Evolutionary conservation across 768 basidiomycete species (phyloP).

Genomic region (Cystofilobasidium capitatum): DNA sequence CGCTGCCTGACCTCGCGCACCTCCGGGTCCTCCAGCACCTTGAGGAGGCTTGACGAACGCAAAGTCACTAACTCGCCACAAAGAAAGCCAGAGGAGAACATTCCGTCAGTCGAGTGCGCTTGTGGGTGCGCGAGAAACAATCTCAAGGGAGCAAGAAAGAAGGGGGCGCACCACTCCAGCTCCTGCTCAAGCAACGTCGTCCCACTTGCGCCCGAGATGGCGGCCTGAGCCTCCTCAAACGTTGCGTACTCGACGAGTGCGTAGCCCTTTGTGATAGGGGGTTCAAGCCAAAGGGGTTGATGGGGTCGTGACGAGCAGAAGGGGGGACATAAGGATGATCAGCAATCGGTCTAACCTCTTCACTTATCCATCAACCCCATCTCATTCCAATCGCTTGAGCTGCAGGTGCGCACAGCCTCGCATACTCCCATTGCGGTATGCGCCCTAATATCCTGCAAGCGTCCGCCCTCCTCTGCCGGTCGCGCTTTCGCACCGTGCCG

Average conservation of each 20-base stretch:
- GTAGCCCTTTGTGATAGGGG: no score
- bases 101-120: background rate
- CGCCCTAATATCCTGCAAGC: no score
- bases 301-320: no score
- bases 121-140: background rate
- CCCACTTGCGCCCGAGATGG: slow-evolving; percentile 81
- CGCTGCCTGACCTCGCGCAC: slow-evolving; percentile 16
- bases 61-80: slow-evolving; percentile 53
- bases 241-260: slow-evolving; percentile 96
- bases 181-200: slow-evolving; percentile 73
- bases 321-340: no score
- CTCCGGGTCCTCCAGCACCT: slow-evolving; percentile 19
- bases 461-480: no score
- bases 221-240: slow-evolving; percentile 83
- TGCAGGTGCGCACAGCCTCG: no score
- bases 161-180: slow-evolving; percentile 50
- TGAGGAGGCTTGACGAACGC: slow-evolving; percentile 73
- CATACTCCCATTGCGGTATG: no score
- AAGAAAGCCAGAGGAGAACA: background rate
- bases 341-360: no score
- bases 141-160: background rate
- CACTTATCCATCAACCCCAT: no score
- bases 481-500: no score
- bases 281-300: no score
- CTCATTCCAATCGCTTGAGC: no score